Percentiles rank a stretch among this genome's conserved stretches.
phyloP scores from a whole-genome alignment of 177 flowering plant species.

The Vitis hybrid region DNA sequence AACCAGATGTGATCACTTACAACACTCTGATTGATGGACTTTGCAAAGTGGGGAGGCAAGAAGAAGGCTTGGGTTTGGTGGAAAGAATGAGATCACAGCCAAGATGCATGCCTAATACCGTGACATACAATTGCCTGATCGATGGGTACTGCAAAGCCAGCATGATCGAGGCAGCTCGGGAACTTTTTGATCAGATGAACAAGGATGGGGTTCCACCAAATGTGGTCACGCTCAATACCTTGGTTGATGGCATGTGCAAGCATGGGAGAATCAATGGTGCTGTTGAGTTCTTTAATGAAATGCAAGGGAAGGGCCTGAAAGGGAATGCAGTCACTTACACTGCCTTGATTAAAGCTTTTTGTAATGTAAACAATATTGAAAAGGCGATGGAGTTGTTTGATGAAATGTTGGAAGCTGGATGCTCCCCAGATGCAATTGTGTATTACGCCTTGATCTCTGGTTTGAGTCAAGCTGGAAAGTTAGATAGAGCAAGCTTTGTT shows the following conservation, averaged over 20 bases:
- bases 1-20: conserved; percentile 59
- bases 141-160: conserved; percentile 75
- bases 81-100: conserved; percentile 43
- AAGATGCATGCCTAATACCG: conserved; percentile 42
- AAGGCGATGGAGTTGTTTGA: conserved; percentile 62
- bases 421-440: conserved; percentile 62
- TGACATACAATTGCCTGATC: conserved; percentile 76
- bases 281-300: conserved; percentile 44
- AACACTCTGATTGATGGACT: conserved; percentile 79
- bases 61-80: conserved; percentile 60
- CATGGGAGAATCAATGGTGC: conserved; percentile 64
- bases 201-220: conserved; percentile 45
- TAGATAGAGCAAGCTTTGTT: conserved; percentile 55
- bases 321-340: conserved; percentile 64
- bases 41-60: conserved; percentile 77
- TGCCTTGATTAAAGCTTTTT: conserved; percentile 58
- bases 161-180: conserved; percentile 46
- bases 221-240: conserved; percentile 56
- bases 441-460: conserved; percentile 73
- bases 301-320: conserved; percentile 51
- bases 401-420: conserved; percentile 43
- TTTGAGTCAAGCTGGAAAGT: conserved; percentile 58
- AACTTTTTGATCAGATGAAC: conserved; percentile 60
- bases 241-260: conserved; percentile 77
- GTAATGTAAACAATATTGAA: conserved; percentile 55